Evolutionary conservation across 441 rosid genomes (phyloP).

Genomic region (Mallotus japonicus): DNA sequence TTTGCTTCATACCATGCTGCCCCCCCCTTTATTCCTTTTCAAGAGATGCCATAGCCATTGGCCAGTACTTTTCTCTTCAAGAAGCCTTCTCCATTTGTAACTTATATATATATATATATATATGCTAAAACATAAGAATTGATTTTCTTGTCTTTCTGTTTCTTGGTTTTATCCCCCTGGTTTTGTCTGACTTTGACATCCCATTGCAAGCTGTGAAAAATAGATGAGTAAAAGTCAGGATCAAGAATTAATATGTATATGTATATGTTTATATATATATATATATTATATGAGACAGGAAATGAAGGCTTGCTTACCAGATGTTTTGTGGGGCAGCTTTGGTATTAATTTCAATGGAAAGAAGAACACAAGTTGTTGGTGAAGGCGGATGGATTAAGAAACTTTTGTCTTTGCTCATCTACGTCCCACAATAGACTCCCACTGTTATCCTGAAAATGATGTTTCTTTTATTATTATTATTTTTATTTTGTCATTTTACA

Average conservation of each 20-base stretch:
- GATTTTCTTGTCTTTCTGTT: not conserved
- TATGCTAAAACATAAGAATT: not conserved
- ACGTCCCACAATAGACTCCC: slow-evolving; percentile 44
- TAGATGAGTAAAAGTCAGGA: not conserved
- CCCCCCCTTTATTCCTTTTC: slow-evolving; percentile 29
- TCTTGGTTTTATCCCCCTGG: not conserved
- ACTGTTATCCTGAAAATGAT: slow-evolving; percentile 44
- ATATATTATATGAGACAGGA: slow-evolving; percentile 24
- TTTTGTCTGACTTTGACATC: slow-evolving; percentile 22
- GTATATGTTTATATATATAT: no score
- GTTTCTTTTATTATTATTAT: not conserved
- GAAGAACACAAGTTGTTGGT: slow-evolving; percentile 50
- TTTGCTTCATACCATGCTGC: slow-evolving; percentile 22
- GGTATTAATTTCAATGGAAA: slow-evolving; percentile 40
- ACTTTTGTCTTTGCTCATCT: slow-evolving; percentile 49
- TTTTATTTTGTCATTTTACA: slow-evolving; percentile 20
- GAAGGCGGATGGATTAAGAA: slow-evolving; percentile 44
- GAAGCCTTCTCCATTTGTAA: slow-evolving; percentile 5
- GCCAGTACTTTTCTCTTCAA: not conserved
- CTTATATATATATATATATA: not conserved
- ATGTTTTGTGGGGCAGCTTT: slow-evolving; percentile 39
- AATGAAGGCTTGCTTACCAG: slow-evolving; percentile 33
- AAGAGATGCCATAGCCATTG: slow-evolving; percentile 29
- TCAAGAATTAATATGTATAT: not conserved
- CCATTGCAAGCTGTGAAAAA: slow-evolving; percentile 24